Evolutionary conservation across 805 yeast species (phyloP), one percentile per base, ranked within the genome.

Genomic region (Candida orba): DNA sequence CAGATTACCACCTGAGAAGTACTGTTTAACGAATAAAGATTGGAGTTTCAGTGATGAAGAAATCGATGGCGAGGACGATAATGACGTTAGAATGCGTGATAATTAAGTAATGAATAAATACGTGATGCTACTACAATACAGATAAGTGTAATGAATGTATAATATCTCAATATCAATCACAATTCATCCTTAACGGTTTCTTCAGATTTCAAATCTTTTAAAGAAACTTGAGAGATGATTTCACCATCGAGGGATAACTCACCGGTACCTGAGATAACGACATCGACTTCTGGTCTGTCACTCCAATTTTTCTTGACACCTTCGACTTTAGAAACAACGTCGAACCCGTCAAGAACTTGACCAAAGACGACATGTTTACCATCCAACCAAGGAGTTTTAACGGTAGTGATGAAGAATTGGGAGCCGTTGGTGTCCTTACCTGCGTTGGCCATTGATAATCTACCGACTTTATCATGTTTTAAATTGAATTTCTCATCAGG

Each of bases 301-400:
- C 84, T 79, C 54, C 73, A 67, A 47, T 69, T 67, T 22, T 95
- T 88, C 67, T 79, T 77, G 49, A 84, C 79, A 39, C 64, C 64
- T 67, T 89, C 96, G 59, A 93, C 79, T 64, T 76, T 72, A 52
- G 73, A 66, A 44, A 91, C 86, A 40, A 88, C 77, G 52, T 91
- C 96, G 71, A 79, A 73, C 39, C 98, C 98, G 45, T 83, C 89
- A 15, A 88, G 46, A 44, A 93, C 96, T 68, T 88, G 87, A 52
- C 99, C 99, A 59, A 93, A 93, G 35, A 93, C 99, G 60, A 93
- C 99, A 66, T 93, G 99, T 56, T 72, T 79, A 52, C 95, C 93
- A 60, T 93, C 88, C 60, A 93, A 78, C 86, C 87, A 82, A 51
- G 86, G 81, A 56, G 82, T 75, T 57, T 80, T 74, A 39, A 81